These are phyloP conservation scores for Lycium ferocissimum DNA, from an alignment of 257 asterid species.

Conservation along the genomic window DNA sequence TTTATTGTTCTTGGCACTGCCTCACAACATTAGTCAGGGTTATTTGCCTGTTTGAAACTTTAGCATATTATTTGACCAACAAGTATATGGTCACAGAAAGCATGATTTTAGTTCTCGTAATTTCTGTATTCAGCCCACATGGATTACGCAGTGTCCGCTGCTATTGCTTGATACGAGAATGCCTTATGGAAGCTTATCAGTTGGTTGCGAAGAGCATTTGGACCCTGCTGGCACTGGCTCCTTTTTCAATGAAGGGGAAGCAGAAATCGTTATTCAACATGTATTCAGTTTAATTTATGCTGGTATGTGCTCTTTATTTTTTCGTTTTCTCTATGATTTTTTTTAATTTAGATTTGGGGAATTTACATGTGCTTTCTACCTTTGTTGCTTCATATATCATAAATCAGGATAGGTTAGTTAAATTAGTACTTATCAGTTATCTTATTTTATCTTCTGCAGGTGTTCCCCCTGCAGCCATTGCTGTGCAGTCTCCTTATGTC, in stretches of 20 bases:
- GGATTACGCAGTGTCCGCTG: slow-evolving; percentile 94
- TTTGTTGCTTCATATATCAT: neutral
- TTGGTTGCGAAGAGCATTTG: slow-evolving; percentile 93
- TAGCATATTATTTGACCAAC: neutral
- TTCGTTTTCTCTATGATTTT: neutral
- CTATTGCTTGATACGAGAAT: slow-evolving; percentile 92
- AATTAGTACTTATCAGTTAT: neutral
- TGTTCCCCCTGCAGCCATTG: slow-evolving; percentile 78
- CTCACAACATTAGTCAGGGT: neutral
- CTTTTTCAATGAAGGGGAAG: slow-evolving; percentile 95
- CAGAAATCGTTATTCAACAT: slow-evolving; percentile 87
- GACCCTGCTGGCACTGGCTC: slow-evolving; percentile 99
- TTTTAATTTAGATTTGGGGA: neutral
- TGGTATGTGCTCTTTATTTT: slow-evolving; percentile 54
- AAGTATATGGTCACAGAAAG: slow-evolving; percentile 24
- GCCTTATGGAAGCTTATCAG: slow-evolving; percentile 93
- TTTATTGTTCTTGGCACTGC: slow-evolving; percentile 19
- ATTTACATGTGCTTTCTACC: neutral
- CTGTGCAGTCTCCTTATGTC: slow-evolving; percentile 95
- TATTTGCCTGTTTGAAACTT: neutral
- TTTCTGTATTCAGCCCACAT: slow-evolving; percentile 63
- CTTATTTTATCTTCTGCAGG: slow-evolving; percentile 53
- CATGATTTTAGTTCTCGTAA: slow-evolving; percentile 24
- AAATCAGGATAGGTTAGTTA: neutral
- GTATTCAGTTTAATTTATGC: slow-evolving; percentile 82